Evolutionary conservation across 345 rosid genomes (phyloP), one percentile per base, ranked within the genome.

Genomic region (Dipteronia sinensis): DNA sequence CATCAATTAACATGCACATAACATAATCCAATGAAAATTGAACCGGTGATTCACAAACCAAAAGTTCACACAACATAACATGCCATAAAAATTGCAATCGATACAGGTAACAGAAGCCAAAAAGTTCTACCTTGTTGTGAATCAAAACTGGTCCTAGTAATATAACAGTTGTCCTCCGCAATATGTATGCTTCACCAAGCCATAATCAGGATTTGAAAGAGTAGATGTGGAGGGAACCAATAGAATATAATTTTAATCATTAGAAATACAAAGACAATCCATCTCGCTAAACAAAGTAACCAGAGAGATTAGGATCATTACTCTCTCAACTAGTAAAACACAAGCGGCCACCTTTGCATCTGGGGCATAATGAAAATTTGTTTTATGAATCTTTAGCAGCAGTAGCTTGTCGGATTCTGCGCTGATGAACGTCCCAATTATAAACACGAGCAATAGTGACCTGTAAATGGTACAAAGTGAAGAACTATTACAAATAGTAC

Each of bases 361-460:
- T 29, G 42, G 49, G 10, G 61, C 10, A 67, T 27, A n/a, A 66
- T 2, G 13, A 53, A 16, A 38, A 22, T 12, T 19, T 77, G 65
- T 65, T 74, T 87, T 86, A 88, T 34, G 79, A 83, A 40, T 87
- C 90, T 74, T 76, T 77, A 59, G 81, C 77, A 31, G 83, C 80
- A 16, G 83, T 67, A 79, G 87, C 86, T 79, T 90, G 91, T 75
- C 85, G 86, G 77, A 86, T 81, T 77, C 94, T 90, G 64, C 94
- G 91, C 83, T 91, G 98, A 78, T 89, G 98, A 82, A 95, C 97
- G 79, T 93, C 98, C 92, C 93, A 95, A 80, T 93, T 91, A 82
- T 95, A 91, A 68, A 95, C 88, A 42, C 95, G 94, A 11, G 98
- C 97, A 66, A 91, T 81, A 0, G 98, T 92, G 40, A 96, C 98